Percentiles rank a stretch among this genome's conserved stretches.
Conservation (phyloP, 805 yeast species). For the Metschnikowia hibisci region DNA sequence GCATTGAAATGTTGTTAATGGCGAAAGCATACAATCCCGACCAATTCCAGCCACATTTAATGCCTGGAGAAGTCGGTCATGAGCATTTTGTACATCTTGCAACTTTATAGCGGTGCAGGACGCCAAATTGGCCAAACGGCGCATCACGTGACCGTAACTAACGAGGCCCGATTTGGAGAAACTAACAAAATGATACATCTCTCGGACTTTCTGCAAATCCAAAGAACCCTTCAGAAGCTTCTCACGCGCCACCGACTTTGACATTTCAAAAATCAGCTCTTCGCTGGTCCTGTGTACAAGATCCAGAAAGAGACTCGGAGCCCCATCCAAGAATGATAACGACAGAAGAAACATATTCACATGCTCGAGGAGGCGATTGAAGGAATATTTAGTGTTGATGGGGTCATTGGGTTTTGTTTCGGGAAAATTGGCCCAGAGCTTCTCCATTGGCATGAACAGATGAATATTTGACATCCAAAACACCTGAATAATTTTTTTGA, state of each 20-base stretch:
- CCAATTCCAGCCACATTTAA: neutral
- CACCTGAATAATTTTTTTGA: conserved; percentile 12
- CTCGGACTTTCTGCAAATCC: conserved; percentile 26
- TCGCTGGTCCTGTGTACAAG: neutral
- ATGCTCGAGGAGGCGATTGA: conserved; percentile 45
- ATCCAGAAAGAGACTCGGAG: conserved; percentile 7
- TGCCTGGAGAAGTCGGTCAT: neutral
- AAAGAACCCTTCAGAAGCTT: conserved; percentile 4
- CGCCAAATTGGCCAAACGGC: conserved; percentile 35
- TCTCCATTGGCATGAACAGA: conserved; percentile 22
- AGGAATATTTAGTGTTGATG: conserved; percentile 40
- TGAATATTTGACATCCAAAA: conserved; percentile 30
- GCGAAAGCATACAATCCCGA: neutral
- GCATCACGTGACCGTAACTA: conserved; percentile 24
- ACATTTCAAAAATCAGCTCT: conserved; percentile 30
- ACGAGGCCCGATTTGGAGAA: conserved; percentile 44
- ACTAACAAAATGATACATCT: conserved; percentile 45
- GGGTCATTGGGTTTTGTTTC: conserved; percentile 23
- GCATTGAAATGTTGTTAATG: neutral
- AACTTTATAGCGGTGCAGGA: conserved; percentile 32
- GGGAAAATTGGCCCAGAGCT: conserved; percentile 24
- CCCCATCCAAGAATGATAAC: conserved; percentile 23
- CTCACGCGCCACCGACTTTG: conserved; percentile 23
- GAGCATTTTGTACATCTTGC: conserved; percentile 24
- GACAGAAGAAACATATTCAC: conserved; percentile 45